A percentile compares a stretch with the other conserved stretches of the same genome.
Conservation (phyloP, 352 stramenopile genomes). For the Globisporangium cylindrosporum region DNA sequence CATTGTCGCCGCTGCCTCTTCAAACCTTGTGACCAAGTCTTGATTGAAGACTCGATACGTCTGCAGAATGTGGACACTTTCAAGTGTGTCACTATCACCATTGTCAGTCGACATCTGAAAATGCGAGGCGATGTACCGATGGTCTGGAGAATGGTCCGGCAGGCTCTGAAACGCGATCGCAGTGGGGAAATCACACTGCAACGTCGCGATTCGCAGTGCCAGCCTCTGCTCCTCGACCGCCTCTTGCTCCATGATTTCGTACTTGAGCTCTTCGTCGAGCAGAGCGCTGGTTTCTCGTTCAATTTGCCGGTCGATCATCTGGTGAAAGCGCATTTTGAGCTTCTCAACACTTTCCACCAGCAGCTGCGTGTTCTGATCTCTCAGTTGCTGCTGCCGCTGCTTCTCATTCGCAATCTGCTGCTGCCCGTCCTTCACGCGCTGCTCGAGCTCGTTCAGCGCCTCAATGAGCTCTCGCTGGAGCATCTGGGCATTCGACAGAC, state of each 20-base stretch:
- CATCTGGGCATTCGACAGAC: constrained; percentile 49
- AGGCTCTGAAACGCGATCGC: constrained; percentile 52
- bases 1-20: not conserved
- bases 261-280: constrained; percentile 30
- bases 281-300: constrained; percentile 23
- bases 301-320: constrained; percentile 21
- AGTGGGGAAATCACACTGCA: constrained; percentile 32
- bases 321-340: constrained; percentile 27
- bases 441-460: constrained; percentile 56
- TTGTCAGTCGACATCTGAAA: constrained; percentile 22
- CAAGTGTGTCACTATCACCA: not conserved
- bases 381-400: constrained; percentile 35
- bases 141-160: constrained; percentile 38
- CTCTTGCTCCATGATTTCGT: constrained; percentile 49
- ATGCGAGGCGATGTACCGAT: constrained; percentile 38
- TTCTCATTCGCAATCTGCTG: constrained; percentile 46
- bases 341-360: constrained; percentile 35
- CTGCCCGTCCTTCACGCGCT: constrained; percentile 38
- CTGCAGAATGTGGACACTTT: constrained; percentile 32
- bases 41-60: constrained; percentile 50
- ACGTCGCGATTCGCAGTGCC: constrained; percentile 27
- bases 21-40: constrained; percentile 29
- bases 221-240: constrained; percentile 39
- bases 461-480: constrained; percentile 63
- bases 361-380: constrained; percentile 34